Conservation (phyloP, 192 early-diverging fungal genomes). For the Podila clonocystis region DNA sequence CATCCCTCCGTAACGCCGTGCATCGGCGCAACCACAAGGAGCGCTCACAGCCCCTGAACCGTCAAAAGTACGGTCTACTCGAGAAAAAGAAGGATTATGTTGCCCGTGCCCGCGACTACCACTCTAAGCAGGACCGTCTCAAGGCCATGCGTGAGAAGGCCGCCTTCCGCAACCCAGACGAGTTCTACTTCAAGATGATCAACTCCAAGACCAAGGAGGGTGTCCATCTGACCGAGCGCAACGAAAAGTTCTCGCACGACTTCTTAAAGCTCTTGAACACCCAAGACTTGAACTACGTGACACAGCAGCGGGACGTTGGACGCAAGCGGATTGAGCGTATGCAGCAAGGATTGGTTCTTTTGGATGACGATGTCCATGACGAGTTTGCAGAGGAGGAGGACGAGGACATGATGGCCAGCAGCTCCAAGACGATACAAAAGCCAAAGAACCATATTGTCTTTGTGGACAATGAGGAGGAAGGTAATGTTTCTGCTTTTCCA, state of each 20-base stretch:
- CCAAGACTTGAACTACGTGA: conserved; percentile 92
- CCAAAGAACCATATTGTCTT: conserved; percentile 80
- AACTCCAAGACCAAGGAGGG: conserved; percentile 86
- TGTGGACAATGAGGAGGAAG: conserved; percentile 74
- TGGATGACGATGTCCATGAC: conserved; percentile 52
- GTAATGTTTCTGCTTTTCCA: conserved; percentile 27
- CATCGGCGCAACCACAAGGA: conserved; percentile 92
- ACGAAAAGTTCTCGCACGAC: conserved; percentile 79
- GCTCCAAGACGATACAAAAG: conserved; percentile 29
- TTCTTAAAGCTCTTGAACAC: conserved; percentile 87
- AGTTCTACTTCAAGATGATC: conserved; percentile 99
- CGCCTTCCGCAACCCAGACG: conserved; percentile 89
- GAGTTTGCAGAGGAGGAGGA: conserved; percentile 51
- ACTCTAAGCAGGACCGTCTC: conserved; percentile 85
- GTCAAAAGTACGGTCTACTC: conserved; percentile 79
- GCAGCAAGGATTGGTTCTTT: conserved; percentile 74
- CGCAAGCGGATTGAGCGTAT: conserved; percentile 83
- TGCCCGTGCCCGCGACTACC: conserved; percentile 91
- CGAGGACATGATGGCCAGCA: conserved; percentile 31
- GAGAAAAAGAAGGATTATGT: conserved; percentile 99
- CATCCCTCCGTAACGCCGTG: conserved; percentile 83
- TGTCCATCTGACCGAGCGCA: conserved; percentile 79
- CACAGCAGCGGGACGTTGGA: conserved; percentile 82
- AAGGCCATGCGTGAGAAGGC: conserved; percentile 91
- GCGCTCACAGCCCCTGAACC: conserved; percentile 75